Evolutionary conservation across 306 rosid species (phyloP), one percentile per base, ranked within the genome.

Genomic region (Alnus rubra): DNA sequence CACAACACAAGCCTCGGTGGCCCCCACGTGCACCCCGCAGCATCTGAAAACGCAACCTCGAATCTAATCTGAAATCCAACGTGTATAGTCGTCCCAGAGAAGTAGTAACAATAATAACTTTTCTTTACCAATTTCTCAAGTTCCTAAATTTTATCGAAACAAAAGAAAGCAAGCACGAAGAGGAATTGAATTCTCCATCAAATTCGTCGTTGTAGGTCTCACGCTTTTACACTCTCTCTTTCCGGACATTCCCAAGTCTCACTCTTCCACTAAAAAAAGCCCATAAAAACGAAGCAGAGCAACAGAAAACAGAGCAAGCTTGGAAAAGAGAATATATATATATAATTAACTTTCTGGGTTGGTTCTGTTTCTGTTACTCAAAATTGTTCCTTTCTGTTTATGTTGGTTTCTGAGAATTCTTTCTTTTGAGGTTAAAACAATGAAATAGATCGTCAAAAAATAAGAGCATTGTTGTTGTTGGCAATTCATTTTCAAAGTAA

Each of bases 1-100:
- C 55, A 50, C 68, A n/a, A 55, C 67, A 14, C 52, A 16, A 11
- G 16, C 76, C 1, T 2, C 12, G 11, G 14, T 10, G 18, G 18
- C 45, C 47, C 76, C 74, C 82, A 73, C 82, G 79, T 60, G 76
- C 74, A 71, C 30, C 30, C 54, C 42, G 5, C 45, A 52, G 45
- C 59, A 52, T 35, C 55, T 28, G 42, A 81, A 81, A 65, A 42
- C 74, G 70, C 74, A 31, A 19, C 49, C 77, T 5, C 68, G 73
- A 74, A 82, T 87, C 88, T 74, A 80, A 79, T 82, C 81, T 81
- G 49, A 52, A 82, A 82, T 80, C 88, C 67, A 14, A n/a, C 81
- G 49, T 74, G 51, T 16, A 3, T 23, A 50, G 23, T 80, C 72
- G 30, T 47, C 54, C 74, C 50, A 6, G 48, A 4, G 28, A 37